Evolutionary conservation across 176 grass and related monocot species (phyloP).

Genomic region (Alopecurus myosuroides): DNA sequence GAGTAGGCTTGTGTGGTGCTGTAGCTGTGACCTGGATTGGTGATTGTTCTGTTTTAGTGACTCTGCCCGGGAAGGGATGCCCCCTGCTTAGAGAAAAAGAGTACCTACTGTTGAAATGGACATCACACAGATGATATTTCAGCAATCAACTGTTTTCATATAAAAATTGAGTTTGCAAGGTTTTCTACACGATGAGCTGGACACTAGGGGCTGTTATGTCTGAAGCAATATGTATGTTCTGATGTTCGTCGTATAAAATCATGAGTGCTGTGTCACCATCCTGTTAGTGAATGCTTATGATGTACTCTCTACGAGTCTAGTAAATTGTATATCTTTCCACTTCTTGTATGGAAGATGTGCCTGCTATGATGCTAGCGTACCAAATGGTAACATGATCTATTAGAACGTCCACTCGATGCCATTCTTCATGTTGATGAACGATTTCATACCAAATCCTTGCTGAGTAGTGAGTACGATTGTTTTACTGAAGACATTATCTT

Average conservation of each 20-base stretch:
- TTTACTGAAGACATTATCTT: background rate
- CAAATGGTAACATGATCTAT: background rate
- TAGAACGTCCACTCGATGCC: background rate
- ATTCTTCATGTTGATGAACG: background rate
- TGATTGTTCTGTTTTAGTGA: too few species aligned
- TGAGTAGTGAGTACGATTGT: background rate
- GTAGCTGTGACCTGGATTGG: too few species aligned
- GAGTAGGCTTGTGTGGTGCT: too few species aligned
- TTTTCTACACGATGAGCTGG: background rate
- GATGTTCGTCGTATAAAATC: background rate
- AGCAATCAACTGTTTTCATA: background rate
- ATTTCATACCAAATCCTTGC: background rate
- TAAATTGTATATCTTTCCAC: background rate
- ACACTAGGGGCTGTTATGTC: background rate
- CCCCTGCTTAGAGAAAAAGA: too few species aligned
- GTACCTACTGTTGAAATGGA: background rate
- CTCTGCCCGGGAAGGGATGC: too few species aligned
- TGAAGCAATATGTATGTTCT: background rate
- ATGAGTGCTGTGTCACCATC: background rate
- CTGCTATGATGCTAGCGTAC: background rate
- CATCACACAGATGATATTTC: background rate
- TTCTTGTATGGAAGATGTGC: background rate
- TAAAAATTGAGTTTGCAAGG: too few species aligned
- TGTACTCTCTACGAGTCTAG: background rate
- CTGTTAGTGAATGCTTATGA: background rate